A percentile compares a stretch with the other conserved stretches of the same genome.
These are phyloP conservation scores for Aegilops tauschii DNA, from an alignment of 176 grass and related monocot genomes.

Conservation along the genomic window DNA sequence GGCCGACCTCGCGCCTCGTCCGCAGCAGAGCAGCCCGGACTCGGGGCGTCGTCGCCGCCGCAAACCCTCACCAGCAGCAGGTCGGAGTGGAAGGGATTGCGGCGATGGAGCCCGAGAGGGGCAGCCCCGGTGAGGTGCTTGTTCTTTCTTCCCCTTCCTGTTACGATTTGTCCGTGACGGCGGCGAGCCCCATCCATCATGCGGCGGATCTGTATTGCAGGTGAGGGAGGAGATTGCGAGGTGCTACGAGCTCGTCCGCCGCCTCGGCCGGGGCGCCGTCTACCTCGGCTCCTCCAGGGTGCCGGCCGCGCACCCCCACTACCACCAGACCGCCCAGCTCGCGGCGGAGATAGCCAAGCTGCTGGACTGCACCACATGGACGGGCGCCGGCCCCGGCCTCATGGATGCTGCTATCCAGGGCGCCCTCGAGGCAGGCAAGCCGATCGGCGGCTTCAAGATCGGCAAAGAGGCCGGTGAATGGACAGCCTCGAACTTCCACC, in stretches of 20 bases:
- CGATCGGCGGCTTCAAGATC: constrained; percentile 75
- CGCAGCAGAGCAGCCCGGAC: background rate
- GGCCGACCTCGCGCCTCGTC: constrained; percentile 7
- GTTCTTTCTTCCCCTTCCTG: background rate
- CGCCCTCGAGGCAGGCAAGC: constrained; percentile 63
- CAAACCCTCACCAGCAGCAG: background rate
- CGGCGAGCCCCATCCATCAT: background rate
- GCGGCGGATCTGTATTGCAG: constrained; percentile 29
- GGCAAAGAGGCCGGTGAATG: constrained; percentile 75
- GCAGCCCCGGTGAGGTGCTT: constrained; percentile 42
- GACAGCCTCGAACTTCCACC: constrained; percentile 71
- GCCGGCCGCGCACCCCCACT: constrained; percentile 50
- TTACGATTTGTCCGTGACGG: background rate
- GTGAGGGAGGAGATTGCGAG: constrained; percentile 73
- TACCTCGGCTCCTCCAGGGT: constrained; percentile 86
- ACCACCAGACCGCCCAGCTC: constrained; percentile 55
- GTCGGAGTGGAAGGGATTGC: background rate
- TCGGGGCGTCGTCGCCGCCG: background rate
- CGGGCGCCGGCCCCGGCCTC: constrained; percentile 66
- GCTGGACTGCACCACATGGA: constrained; percentile 89
- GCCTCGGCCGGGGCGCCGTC: constrained; percentile 67
- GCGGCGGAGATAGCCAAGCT: constrained; percentile 63
- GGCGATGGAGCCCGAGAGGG: constrained; percentile 24
- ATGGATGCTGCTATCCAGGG: constrained; percentile 81
- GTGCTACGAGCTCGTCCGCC: constrained; percentile 77